Evolutionary conservation across 108 stramenopile species (phyloP).

Genomic region (Fragilariopsis cylindrus): DNA sequence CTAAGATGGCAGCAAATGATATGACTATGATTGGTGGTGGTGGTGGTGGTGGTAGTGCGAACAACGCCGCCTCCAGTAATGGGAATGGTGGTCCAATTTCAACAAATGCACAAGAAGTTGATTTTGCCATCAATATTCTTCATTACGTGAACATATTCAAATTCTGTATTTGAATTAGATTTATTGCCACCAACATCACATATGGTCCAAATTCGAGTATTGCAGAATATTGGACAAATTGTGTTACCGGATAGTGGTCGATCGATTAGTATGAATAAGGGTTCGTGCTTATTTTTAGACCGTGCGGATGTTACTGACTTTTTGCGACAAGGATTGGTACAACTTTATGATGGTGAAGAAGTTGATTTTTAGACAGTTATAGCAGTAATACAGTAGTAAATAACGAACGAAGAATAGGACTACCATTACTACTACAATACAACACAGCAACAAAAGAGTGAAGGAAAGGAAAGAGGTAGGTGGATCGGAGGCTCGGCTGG

Average conservation of each 20-base stretch:
- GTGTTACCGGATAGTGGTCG: constrained; percentile 73
- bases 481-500: too few relatives aligned
- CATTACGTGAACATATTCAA: constrained; percentile 28
- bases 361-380: constrained; percentile 22
- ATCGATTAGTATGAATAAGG: constrained; percentile 71
- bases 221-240: constrained; percentile 61
- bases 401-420: too few relatives aligned
- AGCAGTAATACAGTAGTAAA: neutral
- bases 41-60: neutral
- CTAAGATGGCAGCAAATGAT: neutral
- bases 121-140: constrained; percentile 33
- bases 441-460: too few relatives aligned
- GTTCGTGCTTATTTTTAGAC: constrained; percentile 85
- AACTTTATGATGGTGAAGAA: constrained; percentile 83
- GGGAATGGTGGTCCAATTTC: constrained; percentile 11
- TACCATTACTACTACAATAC: too few relatives aligned
- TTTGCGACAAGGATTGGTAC: constrained; percentile 78
- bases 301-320: constrained; percentile 86
- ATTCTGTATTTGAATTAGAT: constrained; percentile 50
- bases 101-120: constrained; percentile 30
- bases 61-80: neutral
- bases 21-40: neutral
- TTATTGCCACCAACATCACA: constrained; percentile 54
- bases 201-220: constrained; percentile 68
- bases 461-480: too few relatives aligned